phyloP scores from a whole-genome alignment of 2,329 filamentous ascomycete species.

The Ophiocordyceps camponoti-leonardi region DNA sequence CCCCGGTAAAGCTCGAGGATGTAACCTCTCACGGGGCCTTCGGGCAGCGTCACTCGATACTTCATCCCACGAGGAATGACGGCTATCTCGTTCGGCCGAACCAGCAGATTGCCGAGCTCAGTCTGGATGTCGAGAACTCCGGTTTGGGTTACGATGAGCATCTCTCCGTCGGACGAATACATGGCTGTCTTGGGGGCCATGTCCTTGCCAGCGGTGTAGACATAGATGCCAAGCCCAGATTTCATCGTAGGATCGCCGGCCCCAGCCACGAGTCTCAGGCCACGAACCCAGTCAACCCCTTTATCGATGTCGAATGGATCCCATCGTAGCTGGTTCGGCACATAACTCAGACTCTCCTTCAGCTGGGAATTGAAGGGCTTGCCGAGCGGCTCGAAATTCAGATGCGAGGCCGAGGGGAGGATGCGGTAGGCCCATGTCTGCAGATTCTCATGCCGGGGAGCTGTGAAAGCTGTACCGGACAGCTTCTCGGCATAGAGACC shows the following conservation, averaged over 20 bases:
- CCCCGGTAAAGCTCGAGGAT: slow-evolving; percentile 59
- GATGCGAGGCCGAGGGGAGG: slow-evolving; percentile 44
- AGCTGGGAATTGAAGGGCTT: neutral
- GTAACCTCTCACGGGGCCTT: slow-evolving; percentile 50
- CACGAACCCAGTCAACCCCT: slow-evolving; percentile 32
- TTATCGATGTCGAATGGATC: slow-evolving; percentile 61
- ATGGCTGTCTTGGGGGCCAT: slow-evolving; percentile 64
- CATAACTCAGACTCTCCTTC: slow-evolving; percentile 11
- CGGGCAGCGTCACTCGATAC: slow-evolving; percentile 51
- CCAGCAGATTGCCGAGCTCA: slow-evolving; percentile 55
- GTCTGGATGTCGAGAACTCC: slow-evolving; percentile 61
- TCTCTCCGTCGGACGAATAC: slow-evolving; percentile 70
- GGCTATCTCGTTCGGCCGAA: slow-evolving; percentile 63
- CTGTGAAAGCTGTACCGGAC: slow-evolving; percentile 53
- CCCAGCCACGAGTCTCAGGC: slow-evolving; percentile 54
- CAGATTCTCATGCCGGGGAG: slow-evolving; percentile 47
- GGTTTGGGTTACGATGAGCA: slow-evolving; percentile 59
- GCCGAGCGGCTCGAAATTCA: slow-evolving; percentile 31
- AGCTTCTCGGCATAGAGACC: slow-evolving; percentile 73
- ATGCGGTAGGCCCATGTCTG: slow-evolving; percentile 60
- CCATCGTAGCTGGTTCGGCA: slow-evolving; percentile 71
- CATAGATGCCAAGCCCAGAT: slow-evolving; percentile 60
- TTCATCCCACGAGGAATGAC: slow-evolving; percentile 60
- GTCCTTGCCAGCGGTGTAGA: slow-evolving; percentile 62
- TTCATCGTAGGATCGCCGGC: slow-evolving; percentile 70